Percentiles rank a stretch among this genome's conserved stretches.
Evolutionary conservation across 164 flowering plant species (phyloP).

Genomic region (Buxus sempervirens): DNA sequence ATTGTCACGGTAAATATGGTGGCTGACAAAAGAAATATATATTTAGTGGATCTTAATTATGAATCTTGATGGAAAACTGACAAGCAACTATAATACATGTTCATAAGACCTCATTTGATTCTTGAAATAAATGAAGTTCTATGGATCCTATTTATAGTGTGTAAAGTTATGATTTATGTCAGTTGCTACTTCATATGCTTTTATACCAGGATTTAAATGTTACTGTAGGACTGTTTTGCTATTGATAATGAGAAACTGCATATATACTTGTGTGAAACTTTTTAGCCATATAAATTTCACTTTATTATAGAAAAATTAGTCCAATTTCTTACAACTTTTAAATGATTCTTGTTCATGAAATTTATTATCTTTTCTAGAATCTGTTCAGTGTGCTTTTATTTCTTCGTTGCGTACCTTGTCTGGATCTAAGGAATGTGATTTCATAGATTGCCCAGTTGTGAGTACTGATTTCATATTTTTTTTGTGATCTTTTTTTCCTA

Average conservation of each 20-base stretch:
- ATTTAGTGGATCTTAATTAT: too few relatives aligned
- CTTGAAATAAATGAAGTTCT: background rate
- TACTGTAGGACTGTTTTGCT: background rate
- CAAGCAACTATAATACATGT: background rate
- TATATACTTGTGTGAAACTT: background rate
- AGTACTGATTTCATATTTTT: background rate
- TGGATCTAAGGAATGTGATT: background rate
- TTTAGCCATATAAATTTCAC: background rate
- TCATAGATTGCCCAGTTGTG: background rate
- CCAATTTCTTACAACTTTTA: background rate
- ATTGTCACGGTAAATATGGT: background rate
- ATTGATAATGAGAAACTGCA: background rate
- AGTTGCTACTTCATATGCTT: background rate
- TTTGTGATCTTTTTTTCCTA: background rate
- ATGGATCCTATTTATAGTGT: background rate
- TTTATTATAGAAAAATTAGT: too few relatives aligned
- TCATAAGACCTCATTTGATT: background rate
- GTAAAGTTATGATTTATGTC: background rate
- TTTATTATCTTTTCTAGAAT: background rate
- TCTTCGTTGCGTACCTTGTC: background rate
- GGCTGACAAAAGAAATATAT: background rate
- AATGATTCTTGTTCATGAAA: background rate
- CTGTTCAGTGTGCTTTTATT: background rate
- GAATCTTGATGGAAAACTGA: background rate
- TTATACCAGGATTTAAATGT: background rate